These are phyloP conservation scores for Coffea canephora DNA, from an alignment of 257 asterid genomes.

Conservation along the genomic window DNA sequence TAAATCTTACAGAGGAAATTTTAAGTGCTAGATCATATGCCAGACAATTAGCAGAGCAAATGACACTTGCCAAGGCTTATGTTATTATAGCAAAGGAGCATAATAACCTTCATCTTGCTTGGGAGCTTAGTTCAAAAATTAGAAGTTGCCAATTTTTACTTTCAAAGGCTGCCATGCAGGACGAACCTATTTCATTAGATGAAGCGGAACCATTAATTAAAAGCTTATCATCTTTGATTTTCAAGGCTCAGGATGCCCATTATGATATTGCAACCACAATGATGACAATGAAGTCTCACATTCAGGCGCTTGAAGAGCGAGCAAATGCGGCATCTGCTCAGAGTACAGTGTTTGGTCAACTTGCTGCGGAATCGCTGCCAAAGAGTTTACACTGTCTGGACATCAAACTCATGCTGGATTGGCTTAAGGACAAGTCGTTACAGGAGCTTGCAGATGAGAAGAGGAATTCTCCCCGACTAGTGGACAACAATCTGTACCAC, in stretches of 20 bases:
- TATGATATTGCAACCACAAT: conserved; percentile 87
- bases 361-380: conserved; percentile 75
- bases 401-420: conserved; percentile 59
- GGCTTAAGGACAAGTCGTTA: conserved; percentile 51
- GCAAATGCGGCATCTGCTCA: conserved; percentile 65
- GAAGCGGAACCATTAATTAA: conserved; percentile 76
- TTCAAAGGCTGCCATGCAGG: conserved; percentile 80
- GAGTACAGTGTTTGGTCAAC: conserved; percentile 63
- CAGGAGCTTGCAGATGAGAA: conserved; percentile 57
- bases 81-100: conserved; percentile 81
- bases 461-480: conserved; percentile 66
- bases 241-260: conserved; percentile 76
- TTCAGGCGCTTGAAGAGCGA: conserved; percentile 78
- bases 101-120: conserved; percentile 77
- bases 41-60: conserved; percentile 81
- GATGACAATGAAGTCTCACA: conserved; percentile 79
- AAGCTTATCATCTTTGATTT: conserved; percentile 75
- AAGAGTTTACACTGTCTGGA: conserved; percentile 67
- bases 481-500: conserved; percentile 79
- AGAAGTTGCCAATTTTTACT: conserved; percentile 75
- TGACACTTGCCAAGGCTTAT: conserved; percentile 89
- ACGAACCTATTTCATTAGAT: conserved; percentile 63
- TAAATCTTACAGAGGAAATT: conserved; percentile 58
- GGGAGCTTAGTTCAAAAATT: conserved; percentile 77
- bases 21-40: conserved; percentile 66